Conservation (phyloP, 192 early-diverging fungal species). For the Funneliformis mosseae region DNA sequence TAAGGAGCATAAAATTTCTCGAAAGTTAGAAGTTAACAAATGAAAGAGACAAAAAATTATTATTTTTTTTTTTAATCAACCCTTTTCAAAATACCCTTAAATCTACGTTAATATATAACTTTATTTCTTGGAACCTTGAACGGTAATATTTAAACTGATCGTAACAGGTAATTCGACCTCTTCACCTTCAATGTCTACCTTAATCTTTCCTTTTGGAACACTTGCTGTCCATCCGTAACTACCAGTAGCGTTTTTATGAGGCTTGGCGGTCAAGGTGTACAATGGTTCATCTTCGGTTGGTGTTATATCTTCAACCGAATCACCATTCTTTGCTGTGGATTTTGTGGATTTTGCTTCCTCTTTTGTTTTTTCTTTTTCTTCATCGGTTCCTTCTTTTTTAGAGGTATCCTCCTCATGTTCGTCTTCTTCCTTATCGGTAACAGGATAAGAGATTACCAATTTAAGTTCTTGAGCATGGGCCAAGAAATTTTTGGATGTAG, state of each 20-base stretch:
- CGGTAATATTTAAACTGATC: constrained; percentile 31
- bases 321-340: constrained; percentile 8
- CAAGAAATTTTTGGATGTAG: constrained; percentile 18
- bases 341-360: constrained; percentile 10
- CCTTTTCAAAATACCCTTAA: not conserved
- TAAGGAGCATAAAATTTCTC: not conserved
- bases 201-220: constrained; percentile 21
- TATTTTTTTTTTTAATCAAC: not conserved
- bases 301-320: not conserved
- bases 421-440: not conserved
- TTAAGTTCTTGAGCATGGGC: constrained; percentile 22
- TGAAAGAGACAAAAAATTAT: not conserved
- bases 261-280: constrained; percentile 22
- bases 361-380: not conserved
- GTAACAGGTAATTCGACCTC: constrained; percentile 32
- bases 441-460: constrained; percentile 6
- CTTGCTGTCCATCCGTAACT: constrained; percentile 26
- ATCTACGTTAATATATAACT: not conserved
- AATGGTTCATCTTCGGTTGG: not conserved
- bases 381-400: not conserved
- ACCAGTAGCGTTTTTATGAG: constrained; percentile 5
- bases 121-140: constrained; percentile 30
- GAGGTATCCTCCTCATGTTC: not conserved
- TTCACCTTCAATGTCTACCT: constrained; percentile 28
- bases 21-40: not conserved